Evolutionary conservation across 345 rosid genomes (phyloP).

Genomic region (Camelina neglecta): DNA sequence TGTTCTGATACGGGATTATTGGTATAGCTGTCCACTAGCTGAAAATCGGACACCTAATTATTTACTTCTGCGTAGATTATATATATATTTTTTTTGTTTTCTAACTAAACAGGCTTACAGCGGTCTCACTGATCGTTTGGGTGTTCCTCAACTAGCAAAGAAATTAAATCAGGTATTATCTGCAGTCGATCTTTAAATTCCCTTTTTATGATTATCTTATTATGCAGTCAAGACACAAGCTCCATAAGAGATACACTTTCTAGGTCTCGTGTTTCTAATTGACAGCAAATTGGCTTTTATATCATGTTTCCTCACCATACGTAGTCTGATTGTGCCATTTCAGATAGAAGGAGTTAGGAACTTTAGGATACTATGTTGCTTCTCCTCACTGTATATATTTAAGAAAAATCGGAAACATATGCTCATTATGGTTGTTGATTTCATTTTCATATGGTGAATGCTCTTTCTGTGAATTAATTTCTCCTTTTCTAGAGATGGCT

Average conservation of each 20-base stretch:
- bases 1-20: conserved; percentile 2
- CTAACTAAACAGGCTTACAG: conserved; percentile 61
- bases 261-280: conserved; percentile 18
- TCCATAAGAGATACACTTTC: neutral
- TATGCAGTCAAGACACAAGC: neutral
- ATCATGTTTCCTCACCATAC: neutral
- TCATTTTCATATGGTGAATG: neutral
- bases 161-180: conserved; percentile 84
- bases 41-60: too few relatives aligned
- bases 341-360: neutral
- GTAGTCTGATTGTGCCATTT: conserved; percentile 14
- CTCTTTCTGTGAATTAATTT: neutral
- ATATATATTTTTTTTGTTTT: conserved; percentile 4
- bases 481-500: neutral
- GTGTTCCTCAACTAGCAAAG: conserved; percentile 92
- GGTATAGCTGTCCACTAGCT: too few relatives aligned
- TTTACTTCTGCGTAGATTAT: too few relatives aligned
- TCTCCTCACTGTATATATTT: conserved; percentile 5
- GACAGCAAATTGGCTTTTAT: neutral
- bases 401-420: neutral
- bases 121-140: conserved; percentile 92
- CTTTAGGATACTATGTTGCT: conserved; percentile 1
- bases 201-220: neutral
- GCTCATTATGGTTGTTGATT: neutral
- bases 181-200: neutral